Evolutionary conservation across 305 asterid species (phyloP).

Genomic region (Lippia alba): DNA sequence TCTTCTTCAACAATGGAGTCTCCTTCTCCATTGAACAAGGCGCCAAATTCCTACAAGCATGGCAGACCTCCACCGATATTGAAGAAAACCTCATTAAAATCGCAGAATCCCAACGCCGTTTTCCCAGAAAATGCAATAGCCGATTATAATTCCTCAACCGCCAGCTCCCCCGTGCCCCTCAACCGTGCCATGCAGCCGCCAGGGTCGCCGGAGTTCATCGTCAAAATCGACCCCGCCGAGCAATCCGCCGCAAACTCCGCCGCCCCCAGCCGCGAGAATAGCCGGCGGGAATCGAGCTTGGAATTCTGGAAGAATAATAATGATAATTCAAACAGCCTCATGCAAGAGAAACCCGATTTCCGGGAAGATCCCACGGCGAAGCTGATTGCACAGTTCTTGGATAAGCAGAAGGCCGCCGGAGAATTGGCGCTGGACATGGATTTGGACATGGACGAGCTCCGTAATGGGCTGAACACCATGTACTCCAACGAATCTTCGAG

Average conservation of each 20-base stretch:
- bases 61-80: background rate
- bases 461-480: background rate
- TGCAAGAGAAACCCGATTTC: background rate
- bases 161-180: background rate
- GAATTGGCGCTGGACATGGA: conserved; percentile 18
- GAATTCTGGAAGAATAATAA: background rate
- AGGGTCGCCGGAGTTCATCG: background rate
- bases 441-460: conserved; percentile 18
- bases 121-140: background rate
- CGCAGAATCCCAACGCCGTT: background rate
- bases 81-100: background rate
- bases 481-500: background rate
- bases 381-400: conserved; percentile 14
- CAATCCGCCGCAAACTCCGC: background rate
- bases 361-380: conserved; percentile 1
- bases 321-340: background rate
- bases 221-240: background rate
- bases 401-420: conserved; percentile 19
- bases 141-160: no score
- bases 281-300: conserved; percentile 8
- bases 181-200: background rate
- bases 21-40: background rate
- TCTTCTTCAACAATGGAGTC: conserved; percentile 1
- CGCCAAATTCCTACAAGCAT: background rate
- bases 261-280: background rate